These are phyloP conservation scores for Penicillium aurantiogriseum DNA, from an alignment of 2,329 filamentous ascomycete species.

Conservation along the genomic window DNA sequence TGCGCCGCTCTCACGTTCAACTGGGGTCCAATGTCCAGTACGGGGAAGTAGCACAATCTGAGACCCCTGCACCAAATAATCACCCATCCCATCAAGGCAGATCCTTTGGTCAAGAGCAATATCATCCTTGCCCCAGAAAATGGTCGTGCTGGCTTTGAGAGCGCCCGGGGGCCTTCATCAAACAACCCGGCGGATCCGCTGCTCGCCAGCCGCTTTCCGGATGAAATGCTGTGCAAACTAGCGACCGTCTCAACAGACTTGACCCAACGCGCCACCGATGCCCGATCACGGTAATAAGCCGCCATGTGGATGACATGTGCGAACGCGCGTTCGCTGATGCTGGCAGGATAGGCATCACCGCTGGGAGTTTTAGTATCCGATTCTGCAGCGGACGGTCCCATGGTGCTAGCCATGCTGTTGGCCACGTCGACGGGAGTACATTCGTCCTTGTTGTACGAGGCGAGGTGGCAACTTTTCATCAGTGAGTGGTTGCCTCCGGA, in stretches of 20 bases:
- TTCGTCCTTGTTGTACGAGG: constrained; percentile 36
- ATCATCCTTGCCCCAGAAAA: constrained; percentile 56
- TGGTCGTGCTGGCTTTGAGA: constrained; percentile 52
- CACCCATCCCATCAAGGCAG: constrained; percentile 52
- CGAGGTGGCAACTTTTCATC: constrained; percentile 43
- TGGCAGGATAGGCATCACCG: constrained; percentile 41
- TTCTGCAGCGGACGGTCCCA: constrained; percentile 52
- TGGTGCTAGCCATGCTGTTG: constrained; percentile 51
- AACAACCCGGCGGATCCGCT: constrained; percentile 44
- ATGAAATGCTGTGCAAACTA: constrained; percentile 47
- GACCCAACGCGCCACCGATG: constrained; percentile 48
- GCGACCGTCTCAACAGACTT: constrained; percentile 53
- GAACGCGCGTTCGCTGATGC: constrained; percentile 41
- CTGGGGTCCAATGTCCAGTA: constrained; percentile 55
- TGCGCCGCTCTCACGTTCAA: constrained; percentile 46
- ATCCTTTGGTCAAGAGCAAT: constrained; percentile 51
- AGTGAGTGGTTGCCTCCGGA: constrained; percentile 52
- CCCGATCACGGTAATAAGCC: constrained; percentile 54
- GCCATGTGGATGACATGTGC: constrained; percentile 54
- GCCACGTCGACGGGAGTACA: constrained; percentile 39
- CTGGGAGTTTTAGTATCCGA: constrained; percentile 34
- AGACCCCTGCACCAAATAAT: constrained; percentile 51
- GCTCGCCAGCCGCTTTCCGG: constrained; percentile 32
- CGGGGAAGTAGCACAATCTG: constrained; percentile 51
- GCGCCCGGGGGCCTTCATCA: constrained; percentile 46